These are phyloP conservation scores for Lumnitzera littorea DNA, from an alignment of 345 rosid genomes.

Conservation along the genomic window DNA sequence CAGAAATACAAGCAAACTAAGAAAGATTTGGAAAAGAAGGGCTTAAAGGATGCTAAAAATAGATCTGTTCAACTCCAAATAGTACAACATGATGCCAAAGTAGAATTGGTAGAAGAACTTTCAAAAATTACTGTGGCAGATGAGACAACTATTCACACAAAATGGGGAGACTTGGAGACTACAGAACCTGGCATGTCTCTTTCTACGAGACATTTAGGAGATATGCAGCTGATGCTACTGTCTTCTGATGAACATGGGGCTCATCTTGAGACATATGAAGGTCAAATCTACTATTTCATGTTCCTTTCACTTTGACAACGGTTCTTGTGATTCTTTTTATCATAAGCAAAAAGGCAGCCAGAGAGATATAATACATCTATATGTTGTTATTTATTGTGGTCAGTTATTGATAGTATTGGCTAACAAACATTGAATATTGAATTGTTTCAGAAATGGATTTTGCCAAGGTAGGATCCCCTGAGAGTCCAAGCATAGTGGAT, in stretches of 20 bases:
- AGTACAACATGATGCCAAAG: slow-evolving; percentile 43
- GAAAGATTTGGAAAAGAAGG: slow-evolving; percentile 26
- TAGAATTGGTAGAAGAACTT: slow-evolving; percentile 58
- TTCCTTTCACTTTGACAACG: neutral
- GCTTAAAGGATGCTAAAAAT: slow-evolving; percentile 20
- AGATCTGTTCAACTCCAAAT: slow-evolving; percentile 25
- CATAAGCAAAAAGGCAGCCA: no score
- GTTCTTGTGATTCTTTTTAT: no score
- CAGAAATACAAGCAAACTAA: slow-evolving; percentile 39
- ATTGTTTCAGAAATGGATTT: slow-evolving; percentile 41
- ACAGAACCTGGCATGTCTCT: slow-evolving; percentile 13
- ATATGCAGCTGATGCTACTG: slow-evolving; percentile 8
- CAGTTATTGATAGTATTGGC: neutral
- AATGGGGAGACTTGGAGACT: slow-evolving; percentile 19
- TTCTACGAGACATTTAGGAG: slow-evolving; percentile 15
- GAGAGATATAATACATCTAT: no score
- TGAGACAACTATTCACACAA: slow-evolving; percentile 21
- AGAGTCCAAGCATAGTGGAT: slow-evolving; percentile 36
- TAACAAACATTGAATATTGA: slow-evolving; percentile 16
- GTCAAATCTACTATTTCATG: slow-evolving; percentile 14
- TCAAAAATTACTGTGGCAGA: slow-evolving; percentile 73
- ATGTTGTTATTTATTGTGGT: neutral
- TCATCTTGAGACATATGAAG: slow-evolving; percentile 19
- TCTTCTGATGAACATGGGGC: slow-evolving; percentile 11
- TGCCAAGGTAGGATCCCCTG: slow-evolving; percentile 19